Evolutionary conservation across 371 early-diverging fungal genomes (phyloP).

Genomic region (Vairimorpha necatrix): DNA sequence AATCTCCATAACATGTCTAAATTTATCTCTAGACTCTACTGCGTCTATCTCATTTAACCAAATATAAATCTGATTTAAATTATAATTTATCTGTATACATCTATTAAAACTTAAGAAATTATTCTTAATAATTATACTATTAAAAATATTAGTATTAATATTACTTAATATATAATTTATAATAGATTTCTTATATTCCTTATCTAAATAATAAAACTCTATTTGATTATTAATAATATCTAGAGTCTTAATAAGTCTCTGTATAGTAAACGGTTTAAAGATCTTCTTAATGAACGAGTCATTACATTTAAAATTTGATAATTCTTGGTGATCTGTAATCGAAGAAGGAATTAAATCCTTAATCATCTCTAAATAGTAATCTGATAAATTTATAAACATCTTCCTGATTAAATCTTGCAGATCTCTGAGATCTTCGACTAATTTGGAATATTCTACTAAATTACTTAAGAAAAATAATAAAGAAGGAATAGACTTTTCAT

Average conservation of each 20-base stretch:
- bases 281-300: constrained; percentile 40
- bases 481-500: constrained; percentile 21
- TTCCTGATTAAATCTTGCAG: constrained; percentile 39
- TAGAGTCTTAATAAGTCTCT: constrained; percentile 31
- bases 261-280: constrained; percentile 27
- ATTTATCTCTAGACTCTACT: constrained; percentile 26
- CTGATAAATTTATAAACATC: constrained; percentile 32
- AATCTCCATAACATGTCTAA: constrained; percentile 29
- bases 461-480: constrained; percentile 43
- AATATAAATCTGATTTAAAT: constrained; percentile 54
- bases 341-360: constrained; percentile 26
- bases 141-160: constrained; percentile 45
- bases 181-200: constrained; percentile 23
- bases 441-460: constrained; percentile 38
- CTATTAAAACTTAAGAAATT: constrained; percentile 51
- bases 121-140: constrained; percentile 44
- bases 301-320: constrained; percentile 48
- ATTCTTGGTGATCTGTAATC: constrained; percentile 52
- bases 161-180: constrained; percentile 33
- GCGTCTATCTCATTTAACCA: constrained; percentile 40
- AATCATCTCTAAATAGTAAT: constrained; percentile 9
- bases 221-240: constrained; percentile 38
- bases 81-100: constrained; percentile 50
- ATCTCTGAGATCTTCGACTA: constrained; percentile 12
- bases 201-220: constrained; percentile 45